phyloP scores from a whole-genome alignment of 1,139 yeast species.

The Scheffersomyces quercinus region DNA sequence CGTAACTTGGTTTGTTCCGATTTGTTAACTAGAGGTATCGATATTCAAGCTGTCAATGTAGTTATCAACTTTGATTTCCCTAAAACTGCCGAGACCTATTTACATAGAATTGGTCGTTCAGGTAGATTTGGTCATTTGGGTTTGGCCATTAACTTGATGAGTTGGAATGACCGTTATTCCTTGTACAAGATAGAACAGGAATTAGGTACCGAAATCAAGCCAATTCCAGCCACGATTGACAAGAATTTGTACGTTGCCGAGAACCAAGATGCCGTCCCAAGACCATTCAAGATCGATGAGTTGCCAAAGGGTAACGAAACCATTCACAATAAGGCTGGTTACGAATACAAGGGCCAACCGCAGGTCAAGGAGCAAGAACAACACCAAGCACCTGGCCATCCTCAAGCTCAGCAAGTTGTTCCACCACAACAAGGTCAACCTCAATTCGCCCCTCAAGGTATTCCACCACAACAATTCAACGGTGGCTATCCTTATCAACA shows the following conservation, averaged over 20 bases:
- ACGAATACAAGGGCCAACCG: slow-evolving; percentile 55
- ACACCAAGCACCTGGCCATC: slow-evolving; percentile 8
- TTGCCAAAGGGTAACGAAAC: slow-evolving; percentile 55
- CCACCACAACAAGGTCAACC: slow-evolving; percentile 15
- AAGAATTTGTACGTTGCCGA: slow-evolving; percentile 86
- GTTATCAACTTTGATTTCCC: slow-evolving; percentile 98
- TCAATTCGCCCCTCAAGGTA: slow-evolving; percentile 9
- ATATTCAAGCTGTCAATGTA: slow-evolving; percentile 97
- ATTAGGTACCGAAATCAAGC: slow-evolving; percentile 95
- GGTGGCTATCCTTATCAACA: slow-evolving; percentile 22
- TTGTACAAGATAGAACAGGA: slow-evolving; percentile 96
- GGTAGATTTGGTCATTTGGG: slow-evolving; percentile 99
- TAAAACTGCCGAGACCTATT: slow-evolving; percentile 93
- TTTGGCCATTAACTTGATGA: slow-evolving; percentile 92
- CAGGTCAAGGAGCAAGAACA: slow-evolving; percentile 20
- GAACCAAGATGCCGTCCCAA: slow-evolving; percentile 73
- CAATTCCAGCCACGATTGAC: slow-evolving; percentile 91
- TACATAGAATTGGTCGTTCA: slow-evolving; percentile 98
- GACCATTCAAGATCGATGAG: slow-evolving; percentile 78
- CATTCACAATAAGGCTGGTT: slow-evolving; percentile 36
- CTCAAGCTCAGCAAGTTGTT: slow-evolving; percentile 12
- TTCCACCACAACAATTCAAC: slow-evolving; percentile 10
- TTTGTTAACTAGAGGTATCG: slow-evolving; percentile 96
- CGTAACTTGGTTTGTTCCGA: slow-evolving; percentile 97
- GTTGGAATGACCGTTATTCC: slow-evolving; percentile 95